phyloP scores from a whole-genome alignment of 1,284 basidiomycete species.

The Trichosporon sp. region DNA sequence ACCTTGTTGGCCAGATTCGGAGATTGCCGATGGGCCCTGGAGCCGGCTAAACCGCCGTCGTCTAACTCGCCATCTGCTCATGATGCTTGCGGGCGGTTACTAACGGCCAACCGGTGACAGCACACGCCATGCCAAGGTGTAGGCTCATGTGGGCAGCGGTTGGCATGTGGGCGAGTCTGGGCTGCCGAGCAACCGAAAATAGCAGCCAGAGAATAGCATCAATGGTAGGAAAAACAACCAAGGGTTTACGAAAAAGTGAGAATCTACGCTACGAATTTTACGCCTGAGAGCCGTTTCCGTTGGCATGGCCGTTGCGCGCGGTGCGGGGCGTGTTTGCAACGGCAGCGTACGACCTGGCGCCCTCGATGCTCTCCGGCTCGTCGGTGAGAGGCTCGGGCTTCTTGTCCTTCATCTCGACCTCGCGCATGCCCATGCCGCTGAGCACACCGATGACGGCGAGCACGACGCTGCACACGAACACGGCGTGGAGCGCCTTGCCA shows the following conservation, averaged over 20 bases:
- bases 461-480: conserved; percentile 76
- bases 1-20: background rate
- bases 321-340: background rate
- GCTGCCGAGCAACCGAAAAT: background rate
- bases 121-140: background rate
- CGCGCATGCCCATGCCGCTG: conserved; percentile 43
- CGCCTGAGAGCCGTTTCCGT: background rate
- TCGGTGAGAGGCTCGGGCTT: conserved; percentile 2
- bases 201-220: background rate
- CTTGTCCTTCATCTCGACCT: conserved; percentile 41
- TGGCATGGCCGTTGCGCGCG: background rate
- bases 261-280: background rate
- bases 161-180: background rate
- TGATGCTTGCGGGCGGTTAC: background rate
- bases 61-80: background rate
- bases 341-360: conserved; percentile 8
- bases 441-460: conserved; percentile 41
- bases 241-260: background rate
- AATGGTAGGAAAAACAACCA: background rate
- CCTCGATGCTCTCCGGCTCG: conserved; percentile 6
- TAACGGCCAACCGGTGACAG: too few relatives aligned
- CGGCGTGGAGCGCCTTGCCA: conserved; percentile 74
- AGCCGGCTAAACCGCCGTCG: conserved; percentile 4
- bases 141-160: background rate
- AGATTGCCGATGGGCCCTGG: conserved; percentile 1